Conservation (phyloP, 1,139 yeast genomes). For the Sugiyamaella japonica region DNA sequence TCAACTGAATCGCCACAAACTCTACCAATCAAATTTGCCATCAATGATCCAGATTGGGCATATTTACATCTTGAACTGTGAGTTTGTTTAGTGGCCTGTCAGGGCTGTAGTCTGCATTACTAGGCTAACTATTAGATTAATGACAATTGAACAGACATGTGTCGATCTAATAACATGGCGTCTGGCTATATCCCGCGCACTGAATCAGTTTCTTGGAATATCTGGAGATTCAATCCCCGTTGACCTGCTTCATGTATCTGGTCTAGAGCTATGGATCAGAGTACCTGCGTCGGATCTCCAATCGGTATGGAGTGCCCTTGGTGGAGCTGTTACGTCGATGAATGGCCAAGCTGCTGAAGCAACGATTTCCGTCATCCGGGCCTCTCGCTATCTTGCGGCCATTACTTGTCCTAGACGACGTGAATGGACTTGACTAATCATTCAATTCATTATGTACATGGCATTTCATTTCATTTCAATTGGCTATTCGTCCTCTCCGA, state of each 20-base stretch:
- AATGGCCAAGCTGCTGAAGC: conserved; percentile 23
- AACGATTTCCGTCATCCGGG: conserved; percentile 32
- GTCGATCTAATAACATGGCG: conserved; percentile 48
- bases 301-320: conserved; percentile 31
- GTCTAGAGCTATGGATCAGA: conserved; percentile 32
- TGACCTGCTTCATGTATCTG: conserved; percentile 42
- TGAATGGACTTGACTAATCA: conserved; percentile 19
- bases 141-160: conserved; percentile 9
- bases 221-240: conserved; percentile 47
- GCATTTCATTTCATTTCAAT: neutral
- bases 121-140: conserved; percentile 11
- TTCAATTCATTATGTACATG: neutral
- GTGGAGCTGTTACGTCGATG: conserved; percentile 25
- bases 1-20: neutral
- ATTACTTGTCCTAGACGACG: conserved; percentile 29
- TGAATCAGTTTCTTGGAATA: conserved; percentile 44
- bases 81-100: conserved; percentile 24
- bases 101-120: neutral
- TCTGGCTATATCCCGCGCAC: conserved; percentile 39
- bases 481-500: conserved; percentile 16
- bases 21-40: conserved; percentile 16
- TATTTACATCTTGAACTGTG: conserved; percentile 43
- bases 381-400: conserved; percentile 31
- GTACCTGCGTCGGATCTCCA: conserved; percentile 33
- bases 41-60: conserved; percentile 42